Percentiles rank a stretch among this genome's conserved stretches.
phyloP scores from a whole-genome alignment of 2,329 filamentous ascomycete genomes.

The Exophiala spinifera region DNA sequence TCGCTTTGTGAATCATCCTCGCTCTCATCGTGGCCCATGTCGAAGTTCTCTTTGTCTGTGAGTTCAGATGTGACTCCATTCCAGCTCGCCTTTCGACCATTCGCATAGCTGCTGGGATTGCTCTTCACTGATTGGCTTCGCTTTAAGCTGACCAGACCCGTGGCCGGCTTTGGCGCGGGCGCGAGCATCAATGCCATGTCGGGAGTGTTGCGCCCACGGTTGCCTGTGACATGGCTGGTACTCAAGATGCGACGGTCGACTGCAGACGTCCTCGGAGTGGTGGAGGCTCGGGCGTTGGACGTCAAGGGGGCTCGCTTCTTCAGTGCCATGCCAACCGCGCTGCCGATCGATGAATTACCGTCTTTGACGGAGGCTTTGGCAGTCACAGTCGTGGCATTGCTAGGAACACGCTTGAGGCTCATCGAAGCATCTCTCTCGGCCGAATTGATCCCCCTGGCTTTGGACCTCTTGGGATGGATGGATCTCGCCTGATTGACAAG shows the following conservation, averaged over 20 bases:
- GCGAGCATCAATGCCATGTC: slow-evolving; percentile 34
- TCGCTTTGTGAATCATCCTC: slow-evolving; percentile 49
- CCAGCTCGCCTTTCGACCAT: slow-evolving; percentile 68
- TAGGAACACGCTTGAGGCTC: slow-evolving; percentile 52
- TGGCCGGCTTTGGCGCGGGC: slow-evolving; percentile 30
- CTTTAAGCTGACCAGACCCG: slow-evolving; percentile 59
- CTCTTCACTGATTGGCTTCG: slow-evolving; percentile 75
- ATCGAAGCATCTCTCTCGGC: slow-evolving; percentile 42
- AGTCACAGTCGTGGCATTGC: slow-evolving; percentile 42
- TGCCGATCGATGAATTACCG: slow-evolving; percentile 23
- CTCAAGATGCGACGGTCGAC: slow-evolving; percentile 78
- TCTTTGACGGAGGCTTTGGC: slow-evolving; percentile 40
- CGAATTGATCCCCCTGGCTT: slow-evolving; percentile 27
- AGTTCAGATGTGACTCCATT: slow-evolving; percentile 44
- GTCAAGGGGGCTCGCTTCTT: slow-evolving; percentile 52
- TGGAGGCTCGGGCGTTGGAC: slow-evolving; percentile 39
- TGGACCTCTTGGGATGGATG: slow-evolving; percentile 56
- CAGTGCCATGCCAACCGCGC: slow-evolving; percentile 45
- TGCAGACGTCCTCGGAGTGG: slow-evolving; percentile 43
- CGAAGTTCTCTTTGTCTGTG: slow-evolving; percentile 61
- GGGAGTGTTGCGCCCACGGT: slow-evolving; percentile 50
- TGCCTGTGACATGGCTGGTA: slow-evolving; percentile 82
- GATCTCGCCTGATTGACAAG: slow-evolving; percentile 90
- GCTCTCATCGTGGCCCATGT: slow-evolving; percentile 51
- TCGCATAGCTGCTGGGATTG: slow-evolving; percentile 46